A percentile compares a stretch with the other conserved stretches of the same genome.
Conservation (phyloP, 164 flowering plant genomes). For the Nymphaea colorata region DNA sequence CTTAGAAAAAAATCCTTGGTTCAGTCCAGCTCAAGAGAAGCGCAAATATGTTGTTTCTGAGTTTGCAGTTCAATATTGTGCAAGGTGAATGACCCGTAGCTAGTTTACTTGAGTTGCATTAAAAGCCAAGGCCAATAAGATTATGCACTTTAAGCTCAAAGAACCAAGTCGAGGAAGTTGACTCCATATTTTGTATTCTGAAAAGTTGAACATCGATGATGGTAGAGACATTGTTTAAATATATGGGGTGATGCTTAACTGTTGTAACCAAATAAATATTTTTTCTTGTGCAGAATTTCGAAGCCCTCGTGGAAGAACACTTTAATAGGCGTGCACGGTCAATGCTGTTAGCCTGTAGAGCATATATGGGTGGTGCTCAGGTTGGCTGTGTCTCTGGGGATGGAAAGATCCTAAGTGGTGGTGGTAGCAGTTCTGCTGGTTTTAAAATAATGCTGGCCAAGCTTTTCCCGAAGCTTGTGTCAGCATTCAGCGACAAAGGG, state of each 20-base stretch:
- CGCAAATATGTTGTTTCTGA: too few species aligned
- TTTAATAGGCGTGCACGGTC: slow-evolving; percentile 28
- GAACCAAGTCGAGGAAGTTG: neutral
- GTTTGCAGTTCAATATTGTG: too few species aligned
- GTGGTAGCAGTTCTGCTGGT: slow-evolving; percentile 42
- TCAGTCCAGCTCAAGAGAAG: neutral
- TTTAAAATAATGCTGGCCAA: slow-evolving; percentile 85
- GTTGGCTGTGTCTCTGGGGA: slow-evolving; percentile 27
- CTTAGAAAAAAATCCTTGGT: slow-evolving; percentile 1
- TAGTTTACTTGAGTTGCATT: too few species aligned
- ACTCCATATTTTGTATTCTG: neutral
- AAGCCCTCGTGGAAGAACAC: slow-evolving; percentile 65
- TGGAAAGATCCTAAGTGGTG: slow-evolving; percentile 7
- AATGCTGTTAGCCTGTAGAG: slow-evolving; percentile 57
- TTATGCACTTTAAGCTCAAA: neutral
- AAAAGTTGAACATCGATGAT: neutral
- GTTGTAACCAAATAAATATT: neutral
- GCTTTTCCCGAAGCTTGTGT: slow-evolving; percentile 62
- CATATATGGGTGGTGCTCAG: slow-evolving; percentile 66
- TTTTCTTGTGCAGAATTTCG: slow-evolving; percentile 59
- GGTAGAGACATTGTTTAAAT: neutral
- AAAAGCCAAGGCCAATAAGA: too few species aligned
- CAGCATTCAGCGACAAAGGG: slow-evolving; percentile 52
- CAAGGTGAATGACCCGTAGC: too few species aligned
- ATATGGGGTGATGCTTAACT: too few species aligned